A percentile compares a stretch with the other conserved stretches of the same genome.
Conservation (phyloP, 768 basidiomycete species). For the Leccinum ochraceum region DNA sequence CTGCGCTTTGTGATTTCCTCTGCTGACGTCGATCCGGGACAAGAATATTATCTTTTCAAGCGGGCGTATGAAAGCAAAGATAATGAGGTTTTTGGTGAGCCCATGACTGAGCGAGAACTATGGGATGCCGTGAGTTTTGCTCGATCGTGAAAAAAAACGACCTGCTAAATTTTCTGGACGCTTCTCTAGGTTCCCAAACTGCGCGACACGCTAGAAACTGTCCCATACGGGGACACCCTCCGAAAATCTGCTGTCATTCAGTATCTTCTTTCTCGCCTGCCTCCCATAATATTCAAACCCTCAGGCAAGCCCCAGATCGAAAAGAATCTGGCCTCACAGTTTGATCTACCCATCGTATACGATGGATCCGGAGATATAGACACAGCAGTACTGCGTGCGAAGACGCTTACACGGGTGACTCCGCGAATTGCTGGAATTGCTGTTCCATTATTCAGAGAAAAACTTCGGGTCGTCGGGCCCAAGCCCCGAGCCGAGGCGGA, state of each 20-base stretch:
- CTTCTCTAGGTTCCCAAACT: conserved; percentile 23
- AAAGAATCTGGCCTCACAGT: not conserved
- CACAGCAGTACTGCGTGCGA: conserved; percentile 56
- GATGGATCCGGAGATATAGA: conserved; percentile 47
- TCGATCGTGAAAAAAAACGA: not conserved
- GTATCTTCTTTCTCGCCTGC: conserved; percentile 15
- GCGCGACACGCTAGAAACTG: conserved; percentile 21
- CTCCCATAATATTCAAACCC: conserved; percentile 17
- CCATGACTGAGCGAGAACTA: conserved; percentile 25
- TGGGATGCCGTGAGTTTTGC: conserved; percentile 28
- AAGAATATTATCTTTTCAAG: conserved; percentile 39
- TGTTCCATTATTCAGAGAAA: conserved; percentile 52
- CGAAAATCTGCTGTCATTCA: conserved; percentile 22
- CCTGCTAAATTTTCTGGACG: not conserved
- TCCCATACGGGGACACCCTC: conserved; percentile 22
- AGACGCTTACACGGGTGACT: conserved; percentile 62
- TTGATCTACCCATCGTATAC: conserved; percentile 7
- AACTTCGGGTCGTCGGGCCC: conserved; percentile 53
- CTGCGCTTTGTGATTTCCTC: conserved; percentile 48
- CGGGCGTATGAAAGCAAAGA: conserved; percentile 25
- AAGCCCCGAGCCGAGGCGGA: conserved; percentile 27
- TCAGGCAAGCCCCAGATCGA: conserved; percentile 3
- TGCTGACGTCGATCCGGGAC: conserved; percentile 24
- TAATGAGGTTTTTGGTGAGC: conserved; percentile 18
- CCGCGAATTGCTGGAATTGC: conserved; percentile 56